Evolutionary conservation across 805 yeast genomes (phyloP), one percentile per base, ranked within the genome.

Genomic region (Candida ipomoeae): DNA sequence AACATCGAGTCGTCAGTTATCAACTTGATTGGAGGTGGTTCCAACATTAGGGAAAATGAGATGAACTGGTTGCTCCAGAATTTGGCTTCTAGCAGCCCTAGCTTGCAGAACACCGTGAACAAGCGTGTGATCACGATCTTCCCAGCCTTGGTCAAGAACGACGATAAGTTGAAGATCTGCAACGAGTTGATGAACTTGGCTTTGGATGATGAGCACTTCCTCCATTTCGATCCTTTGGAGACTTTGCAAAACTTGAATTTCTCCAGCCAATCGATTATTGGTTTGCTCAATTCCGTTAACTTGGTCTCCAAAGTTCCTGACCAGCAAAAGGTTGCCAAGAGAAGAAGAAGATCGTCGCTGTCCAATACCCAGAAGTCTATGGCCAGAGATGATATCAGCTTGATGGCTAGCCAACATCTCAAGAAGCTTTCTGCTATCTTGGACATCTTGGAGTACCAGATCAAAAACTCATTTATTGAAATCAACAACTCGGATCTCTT

Each of bases 351-450:
- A 35, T 44, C 46, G 5, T 84, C 94, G 1, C 84, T 94, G 1
- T 83, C 89, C 31, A 77, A 87, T 14, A 78, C 92, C 1, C 84
- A 82, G 62, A 90, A 83, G 60, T 85, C 85, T n/a, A 78, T 85
- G 74, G 82, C 85, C 48, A 83, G 71, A 50, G 87, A 85, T 48
- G 87, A 82, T 50, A 78, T 91, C 41, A 82, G 85, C 11, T 78
- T 75, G 45, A 74, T 88, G 66, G 97, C 97, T 0, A 84, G 89
- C 47, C 67, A 73, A 14, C 96, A 91, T 63, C 71, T 91, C 64
- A 83, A 81, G 58, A 89, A 85, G 60, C 75, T 91, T 34, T 88
- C 97, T 2, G 70, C 86, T 23, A 73, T 90, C 20, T 73, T 94
- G 56, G 98, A 94, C 63, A 78, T 91, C 3, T 70, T 91, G 45